Conservation (phyloP, 805 yeast genomes). For the Brettanomyces custersianus region DNA sequence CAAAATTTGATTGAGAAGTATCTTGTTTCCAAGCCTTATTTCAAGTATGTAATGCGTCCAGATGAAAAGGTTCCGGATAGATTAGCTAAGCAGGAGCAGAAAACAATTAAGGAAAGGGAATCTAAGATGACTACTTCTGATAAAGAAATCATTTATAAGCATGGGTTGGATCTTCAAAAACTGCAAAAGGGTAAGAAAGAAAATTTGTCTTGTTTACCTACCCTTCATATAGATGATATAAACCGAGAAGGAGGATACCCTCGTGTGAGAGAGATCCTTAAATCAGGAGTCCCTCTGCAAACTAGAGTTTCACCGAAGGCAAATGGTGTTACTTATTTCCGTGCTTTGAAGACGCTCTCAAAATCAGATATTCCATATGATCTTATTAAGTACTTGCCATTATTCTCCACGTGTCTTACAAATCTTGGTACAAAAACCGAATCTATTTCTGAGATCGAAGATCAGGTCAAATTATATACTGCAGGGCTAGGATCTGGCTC, state of each 20-base stretch:
- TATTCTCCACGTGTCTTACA: conserved; percentile 73
- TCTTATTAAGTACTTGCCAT: conserved; percentile 60
- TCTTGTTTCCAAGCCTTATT: conserved; percentile 45
- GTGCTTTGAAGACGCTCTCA: conserved; percentile 54
- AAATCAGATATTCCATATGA: conserved; percentile 44
- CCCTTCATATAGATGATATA: conserved; percentile 67
- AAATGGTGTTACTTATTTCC: conserved; percentile 73
- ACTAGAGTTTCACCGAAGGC: conserved; percentile 34
- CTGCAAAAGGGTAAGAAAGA: conserved; percentile 55
- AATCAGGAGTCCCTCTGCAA: conserved; percentile 15
- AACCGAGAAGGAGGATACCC: conserved; percentile 41
- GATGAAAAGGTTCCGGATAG: conserved; percentile 41
- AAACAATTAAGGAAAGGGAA: conserved; percentile 37
- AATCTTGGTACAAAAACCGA: conserved; percentile 74
- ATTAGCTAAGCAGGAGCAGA: conserved; percentile 47
- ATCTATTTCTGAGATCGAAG: conserved; percentile 74
- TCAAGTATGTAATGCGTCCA: conserved; percentile 75
- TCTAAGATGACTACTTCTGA: conserved; percentile 44
- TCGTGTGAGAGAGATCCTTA: conserved; percentile 23
- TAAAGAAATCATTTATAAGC: conserved; percentile 42
- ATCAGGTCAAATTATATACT: conserved; percentile 69
- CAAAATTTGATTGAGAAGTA: conserved; percentile 46
- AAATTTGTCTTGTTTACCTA: conserved; percentile 73
- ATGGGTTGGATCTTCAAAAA: conserved; percentile 52
- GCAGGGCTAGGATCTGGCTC: conserved; percentile 74